Evolutionary conservation across 495 filamentous ascomycete genomes (phyloP).

Genomic region (Penicillium nucicola): DNA sequence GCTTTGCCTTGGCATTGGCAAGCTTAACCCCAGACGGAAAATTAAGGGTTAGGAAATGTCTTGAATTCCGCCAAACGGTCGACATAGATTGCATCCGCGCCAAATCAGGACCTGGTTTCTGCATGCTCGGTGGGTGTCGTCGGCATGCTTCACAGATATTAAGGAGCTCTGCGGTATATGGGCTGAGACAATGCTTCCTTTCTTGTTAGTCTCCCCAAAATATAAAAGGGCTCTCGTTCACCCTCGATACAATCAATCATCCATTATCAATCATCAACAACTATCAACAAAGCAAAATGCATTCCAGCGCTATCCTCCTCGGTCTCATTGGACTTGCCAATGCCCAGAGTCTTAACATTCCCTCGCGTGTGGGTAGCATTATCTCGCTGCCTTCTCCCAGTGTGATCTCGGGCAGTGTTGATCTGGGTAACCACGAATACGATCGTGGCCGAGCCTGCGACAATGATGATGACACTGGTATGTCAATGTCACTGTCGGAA

Average conservation of each 20-base stretch:
- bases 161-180: not conserved
- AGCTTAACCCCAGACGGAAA: not conserved
- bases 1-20: not conserved
- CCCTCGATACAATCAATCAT: not conserved
- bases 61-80: not conserved
- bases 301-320: constrained; percentile 1
- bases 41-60: constrained; percentile 1
- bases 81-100: not conserved
- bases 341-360: constrained; percentile 1
- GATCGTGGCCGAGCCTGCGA: constrained; percentile 1
- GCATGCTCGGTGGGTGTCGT: not conserved
- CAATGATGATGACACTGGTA: constrained; percentile 1
- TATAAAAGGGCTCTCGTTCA: not conserved
- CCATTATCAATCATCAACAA: not conserved
- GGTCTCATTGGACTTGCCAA: constrained; percentile 1
- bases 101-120: not conserved
- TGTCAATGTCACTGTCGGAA: not conserved
- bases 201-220: not conserved
- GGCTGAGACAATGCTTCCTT: not conserved
- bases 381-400: constrained; percentile 3
- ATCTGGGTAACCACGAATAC: not conserved
- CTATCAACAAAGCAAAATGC: not conserved
- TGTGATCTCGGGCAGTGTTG: not conserved
- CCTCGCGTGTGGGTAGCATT: not conserved
- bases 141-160: not conserved